These are phyloP conservation scores for Vaccinium darrowii DNA, from an alignment of 148 eudicot species.

Conservation along the genomic window DNA sequence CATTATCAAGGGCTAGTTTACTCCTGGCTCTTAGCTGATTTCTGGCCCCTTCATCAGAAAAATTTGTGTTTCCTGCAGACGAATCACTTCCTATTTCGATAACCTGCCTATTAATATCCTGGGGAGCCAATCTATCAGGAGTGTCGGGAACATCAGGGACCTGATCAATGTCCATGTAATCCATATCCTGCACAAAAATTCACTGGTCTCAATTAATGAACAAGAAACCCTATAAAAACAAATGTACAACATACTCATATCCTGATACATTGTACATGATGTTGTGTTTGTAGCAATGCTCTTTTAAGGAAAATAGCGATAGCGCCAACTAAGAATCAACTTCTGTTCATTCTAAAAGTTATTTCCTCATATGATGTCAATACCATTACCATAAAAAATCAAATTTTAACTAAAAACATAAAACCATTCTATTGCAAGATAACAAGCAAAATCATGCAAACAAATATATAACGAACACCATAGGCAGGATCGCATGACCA, in stretches of 20 bases:
- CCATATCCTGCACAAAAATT: slow-evolving; percentile 38
- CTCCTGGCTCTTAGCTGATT: slow-evolving; percentile 26
- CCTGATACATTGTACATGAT: neutral
- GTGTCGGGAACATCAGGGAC: slow-evolving; percentile 69
- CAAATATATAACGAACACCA: neutral
- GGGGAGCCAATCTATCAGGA: slow-evolving; percentile 50
- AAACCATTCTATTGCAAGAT: neutral
- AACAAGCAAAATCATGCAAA: neutral
- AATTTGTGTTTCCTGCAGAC: slow-evolving; percentile 25
- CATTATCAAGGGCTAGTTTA: slow-evolving; percentile 26
- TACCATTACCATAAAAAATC: neutral
- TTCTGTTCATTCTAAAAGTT: neutral
- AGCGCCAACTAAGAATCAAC: neutral
- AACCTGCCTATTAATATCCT: slow-evolving; percentile 14
- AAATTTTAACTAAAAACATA: neutral
- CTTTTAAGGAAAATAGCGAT: neutral
- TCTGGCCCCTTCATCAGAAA: slow-evolving; percentile 21
- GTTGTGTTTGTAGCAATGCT: neutral
- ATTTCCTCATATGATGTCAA: neutral
- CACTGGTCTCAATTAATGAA: neutral
- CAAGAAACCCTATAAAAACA: neutral
- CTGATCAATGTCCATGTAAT: slow-evolving; percentile 50
- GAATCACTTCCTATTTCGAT: slow-evolving; percentile 15
- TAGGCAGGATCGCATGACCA: neutral
- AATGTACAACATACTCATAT: neutral